A percentile compares a stretch with the other conserved stretches of the same genome.
Conservation (phyloP, 148 eudicot species). For the Rhododendron henanense region DNA sequence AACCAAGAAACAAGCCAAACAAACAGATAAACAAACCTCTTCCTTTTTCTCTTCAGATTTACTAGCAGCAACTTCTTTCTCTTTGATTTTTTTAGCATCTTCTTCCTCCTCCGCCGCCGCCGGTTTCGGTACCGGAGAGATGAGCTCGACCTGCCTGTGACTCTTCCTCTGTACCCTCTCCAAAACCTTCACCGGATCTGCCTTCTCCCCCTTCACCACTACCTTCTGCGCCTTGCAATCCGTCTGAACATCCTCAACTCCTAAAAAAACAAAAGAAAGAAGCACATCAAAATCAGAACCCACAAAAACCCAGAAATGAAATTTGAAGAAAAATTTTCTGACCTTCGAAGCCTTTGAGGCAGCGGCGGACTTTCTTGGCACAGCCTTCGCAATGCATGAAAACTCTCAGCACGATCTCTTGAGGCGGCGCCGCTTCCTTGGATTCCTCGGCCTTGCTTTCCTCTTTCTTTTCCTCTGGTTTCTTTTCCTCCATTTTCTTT, state of each 20-base stretch:
- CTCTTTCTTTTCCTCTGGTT: slow-evolving; percentile 22
- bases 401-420: slow-evolving; percentile 65
- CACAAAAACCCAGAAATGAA: neutral
- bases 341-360: slow-evolving; percentile 78
- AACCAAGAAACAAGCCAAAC: neutral
- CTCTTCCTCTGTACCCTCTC: slow-evolving; percentile 77
- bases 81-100: slow-evolving; percentile 41
- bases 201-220: slow-evolving; percentile 90
- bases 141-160: slow-evolving; percentile 86
- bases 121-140: slow-evolving; percentile 69
- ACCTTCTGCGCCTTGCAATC: slow-evolving; percentile 86
- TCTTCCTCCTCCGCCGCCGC: slow-evolving; percentile 40
- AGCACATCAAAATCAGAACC: neutral
- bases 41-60: slow-evolving; percentile 64
- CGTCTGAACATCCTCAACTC: slow-evolving; percentile 78
- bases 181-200: slow-evolving; percentile 84
- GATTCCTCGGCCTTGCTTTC: slow-evolving; percentile 25
- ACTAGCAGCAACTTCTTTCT: slow-evolving; percentile 25
- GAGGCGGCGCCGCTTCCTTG: slow-evolving; percentile 48
- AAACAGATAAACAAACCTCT: slow-evolving; percentile 37
- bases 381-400: slow-evolving; percentile 99
- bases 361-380: slow-evolving; percentile 74
- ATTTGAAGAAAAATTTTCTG: neutral
- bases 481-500: slow-evolving; percentile 23
- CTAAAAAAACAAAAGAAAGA: slow-evolving; percentile 22